A percentile compares a stretch with the other conserved stretches of the same genome.
Conservation (phyloP, 2,329 filamentous ascomycete species). For the Aphanocladium album region DNA sequence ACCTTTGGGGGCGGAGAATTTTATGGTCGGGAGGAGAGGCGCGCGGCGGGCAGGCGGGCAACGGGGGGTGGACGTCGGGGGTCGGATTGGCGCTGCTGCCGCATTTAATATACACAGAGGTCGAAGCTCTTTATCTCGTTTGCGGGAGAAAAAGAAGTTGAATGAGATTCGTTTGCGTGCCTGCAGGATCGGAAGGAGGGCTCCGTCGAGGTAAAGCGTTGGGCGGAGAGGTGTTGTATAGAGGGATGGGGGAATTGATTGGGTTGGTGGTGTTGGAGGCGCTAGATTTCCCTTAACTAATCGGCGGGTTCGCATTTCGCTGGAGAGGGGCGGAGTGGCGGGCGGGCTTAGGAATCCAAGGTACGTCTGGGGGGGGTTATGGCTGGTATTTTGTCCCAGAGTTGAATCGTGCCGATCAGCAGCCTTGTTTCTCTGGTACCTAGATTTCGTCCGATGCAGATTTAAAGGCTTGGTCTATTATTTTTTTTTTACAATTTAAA, state of each 20-base stretch:
- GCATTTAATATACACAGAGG: slow-evolving; percentile 3
- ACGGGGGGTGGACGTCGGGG: background rate
- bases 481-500: background rate
- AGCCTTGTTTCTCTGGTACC: background rate
- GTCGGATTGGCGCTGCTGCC: background rate
- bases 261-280: background rate
- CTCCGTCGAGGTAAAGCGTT: too few relatives aligned
- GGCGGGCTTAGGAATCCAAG: background rate
- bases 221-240: too few relatives aligned
- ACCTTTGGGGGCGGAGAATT: too few relatives aligned
- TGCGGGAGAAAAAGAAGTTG: background rate
- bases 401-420: background rate
- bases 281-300: background rate
- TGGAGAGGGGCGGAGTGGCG: background rate
- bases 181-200: background rate
- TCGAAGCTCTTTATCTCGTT: background rate
- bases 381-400: background rate
- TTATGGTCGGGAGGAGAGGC: slow-evolving; percentile 19
- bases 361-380: too few relatives aligned
- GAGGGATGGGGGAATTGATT: background rate
- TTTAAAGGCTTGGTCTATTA: background rate
- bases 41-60: slow-evolving; percentile 3
- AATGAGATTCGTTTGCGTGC: too few relatives aligned
- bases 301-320: slow-evolving; percentile 5
- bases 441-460: too few relatives aligned